phyloP scores from a whole-genome alignment of 371 early-diverging fungal species.

The Dichotomocladium elegans region DNA sequence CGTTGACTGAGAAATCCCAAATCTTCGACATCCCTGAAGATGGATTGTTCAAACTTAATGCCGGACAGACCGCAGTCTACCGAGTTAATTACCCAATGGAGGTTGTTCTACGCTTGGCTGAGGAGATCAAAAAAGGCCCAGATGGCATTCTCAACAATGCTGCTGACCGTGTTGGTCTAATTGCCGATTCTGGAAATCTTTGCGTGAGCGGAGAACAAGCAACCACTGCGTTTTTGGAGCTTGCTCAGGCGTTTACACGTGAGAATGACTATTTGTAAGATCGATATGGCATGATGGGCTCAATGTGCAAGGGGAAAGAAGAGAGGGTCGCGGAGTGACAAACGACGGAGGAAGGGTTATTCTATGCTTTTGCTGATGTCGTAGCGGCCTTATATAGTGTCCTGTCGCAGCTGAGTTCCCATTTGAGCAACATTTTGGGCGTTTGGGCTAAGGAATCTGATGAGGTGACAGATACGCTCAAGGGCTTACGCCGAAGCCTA shows the following conservation, averaged over 20 bases:
- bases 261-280: constrained; percentile 51
- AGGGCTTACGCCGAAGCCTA: constrained; percentile 48
- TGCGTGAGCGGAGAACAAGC: constrained; percentile 56
- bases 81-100: constrained; percentile 69
- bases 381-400: no score
- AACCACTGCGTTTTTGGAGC: constrained; percentile 53
- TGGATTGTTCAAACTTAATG: constrained; percentile 54
- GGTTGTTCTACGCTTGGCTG: constrained; percentile 49
- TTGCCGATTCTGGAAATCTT: constrained; percentile 62
- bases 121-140: constrained; percentile 46
- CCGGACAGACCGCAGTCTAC: constrained; percentile 58
- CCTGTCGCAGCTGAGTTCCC: constrained; percentile 50
- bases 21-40: constrained; percentile 37
- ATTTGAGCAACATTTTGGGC: constrained; percentile 44
- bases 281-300: no score
- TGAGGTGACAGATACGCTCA: constrained; percentile 38
- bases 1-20: constrained; percentile 44
- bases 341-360: neutral
- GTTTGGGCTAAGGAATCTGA: constrained; percentile 54
- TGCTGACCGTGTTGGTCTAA: constrained; percentile 66
- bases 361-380: neutral
- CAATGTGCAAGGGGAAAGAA: no score
- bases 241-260: constrained; percentile 43
- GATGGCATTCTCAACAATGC: constrained; percentile 49
- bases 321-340: no score